Percentiles rank a stretch among this genome's conserved stretches.
Conservation (phyloP, 805 yeast species). For the Kluyveromyces dobzhanskii region DNA sequence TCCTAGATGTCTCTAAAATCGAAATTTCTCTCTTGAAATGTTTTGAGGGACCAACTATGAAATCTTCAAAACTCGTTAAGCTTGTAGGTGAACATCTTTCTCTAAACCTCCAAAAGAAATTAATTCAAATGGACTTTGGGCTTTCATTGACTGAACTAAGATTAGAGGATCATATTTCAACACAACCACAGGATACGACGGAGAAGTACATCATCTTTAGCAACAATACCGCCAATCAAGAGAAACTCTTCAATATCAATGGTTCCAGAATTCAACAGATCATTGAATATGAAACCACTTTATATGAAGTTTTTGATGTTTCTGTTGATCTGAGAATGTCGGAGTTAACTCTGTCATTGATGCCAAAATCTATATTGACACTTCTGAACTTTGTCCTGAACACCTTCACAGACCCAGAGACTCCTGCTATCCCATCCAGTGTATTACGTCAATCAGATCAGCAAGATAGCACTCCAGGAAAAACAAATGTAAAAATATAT, state of each 20-base stretch:
- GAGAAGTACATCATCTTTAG: constrained; percentile 59
- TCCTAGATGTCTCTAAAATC: constrained; percentile 58
- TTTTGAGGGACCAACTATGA: constrained; percentile 48
- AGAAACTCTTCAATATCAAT: constrained; percentile 49
- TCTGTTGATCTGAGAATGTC: constrained; percentile 65
- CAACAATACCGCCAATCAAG: constrained; percentile 35
- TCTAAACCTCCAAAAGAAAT: constrained; percentile 52
- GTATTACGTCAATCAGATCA: constrained; percentile 58
- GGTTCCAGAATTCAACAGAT: constrained; percentile 53
- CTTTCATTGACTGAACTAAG: constrained; percentile 56
- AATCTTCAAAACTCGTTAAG: constrained; percentile 62
- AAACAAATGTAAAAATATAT: constrained; percentile 57
- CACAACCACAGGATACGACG: constrained; percentile 52
- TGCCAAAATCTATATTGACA: constrained; percentile 71
- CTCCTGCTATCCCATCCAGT: constrained; percentile 62
- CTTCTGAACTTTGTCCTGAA: constrained; percentile 72
- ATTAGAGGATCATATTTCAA: constrained; percentile 59
- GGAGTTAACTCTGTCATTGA: constrained; percentile 63
- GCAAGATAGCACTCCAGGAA: constrained; percentile 57
- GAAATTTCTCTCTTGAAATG: constrained; percentile 60
- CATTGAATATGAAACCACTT: constrained; percentile 42
- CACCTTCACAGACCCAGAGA: constrained; percentile 79
- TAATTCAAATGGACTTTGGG: constrained; percentile 55
- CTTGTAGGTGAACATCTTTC: constrained; percentile 58
- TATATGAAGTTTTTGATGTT: constrained; percentile 69